Percentiles rank a stretch among this genome's conserved stretches.
Evolutionary conservation across 768 basidiomycete species (phyloP).

Genomic region (Panaeolus papilionaceus): DNA sequence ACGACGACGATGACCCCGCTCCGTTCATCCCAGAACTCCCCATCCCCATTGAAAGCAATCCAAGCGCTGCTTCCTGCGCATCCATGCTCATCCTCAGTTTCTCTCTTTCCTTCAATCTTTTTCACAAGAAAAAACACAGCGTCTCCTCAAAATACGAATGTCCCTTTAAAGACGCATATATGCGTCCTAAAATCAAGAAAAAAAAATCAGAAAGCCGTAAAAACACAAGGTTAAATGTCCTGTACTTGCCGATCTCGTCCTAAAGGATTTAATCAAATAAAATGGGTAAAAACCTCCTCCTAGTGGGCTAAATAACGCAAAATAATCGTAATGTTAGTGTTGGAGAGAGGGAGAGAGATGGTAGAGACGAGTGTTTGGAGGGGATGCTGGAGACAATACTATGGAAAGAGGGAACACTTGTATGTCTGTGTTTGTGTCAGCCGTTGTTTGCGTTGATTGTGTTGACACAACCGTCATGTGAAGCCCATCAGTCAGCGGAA

Average conservation of each 20-base stretch:
- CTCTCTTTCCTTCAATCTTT: background rate
- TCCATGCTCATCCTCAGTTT: slow-evolving; percentile 33
- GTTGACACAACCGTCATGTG: background rate
- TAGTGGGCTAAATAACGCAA: background rate
- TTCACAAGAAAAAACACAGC: background rate
- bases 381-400: background rate
- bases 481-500: background rate
- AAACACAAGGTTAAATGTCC: background rate
- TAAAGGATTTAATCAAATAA: background rate
- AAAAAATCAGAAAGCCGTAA: background rate
- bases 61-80: slow-evolving; percentile 65
- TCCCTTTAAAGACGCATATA: background rate
- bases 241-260: background rate
- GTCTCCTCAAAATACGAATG: background rate
- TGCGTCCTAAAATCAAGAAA: background rate
- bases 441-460: background rate
- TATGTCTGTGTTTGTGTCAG: background rate
- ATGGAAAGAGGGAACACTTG: background rate
- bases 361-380: background rate
- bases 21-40: background rate
- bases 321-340: background rate
- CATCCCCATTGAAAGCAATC: slow-evolving; percentile 43
- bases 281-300: background rate
- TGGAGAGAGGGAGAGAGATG: background rate
- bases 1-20: background rate